Evolutionary conservation across 371 early-diverging fungal species (phyloP).

Genomic region (Mortierella sp.): DNA sequence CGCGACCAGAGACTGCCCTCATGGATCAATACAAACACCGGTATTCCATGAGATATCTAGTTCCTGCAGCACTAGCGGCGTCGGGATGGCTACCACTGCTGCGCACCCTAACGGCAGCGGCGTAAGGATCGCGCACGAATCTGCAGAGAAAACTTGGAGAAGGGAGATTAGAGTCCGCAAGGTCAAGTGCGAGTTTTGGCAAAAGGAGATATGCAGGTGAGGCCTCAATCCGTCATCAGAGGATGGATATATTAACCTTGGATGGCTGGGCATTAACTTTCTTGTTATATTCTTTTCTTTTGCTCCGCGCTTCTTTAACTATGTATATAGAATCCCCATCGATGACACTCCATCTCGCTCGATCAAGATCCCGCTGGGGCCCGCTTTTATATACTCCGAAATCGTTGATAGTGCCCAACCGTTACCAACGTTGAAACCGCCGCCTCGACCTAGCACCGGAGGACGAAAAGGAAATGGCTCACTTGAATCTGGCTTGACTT

Average conservation of each 20-base stretch:
- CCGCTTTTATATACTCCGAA: constrained; percentile 32
- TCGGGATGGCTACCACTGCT: too few relatives aligned
- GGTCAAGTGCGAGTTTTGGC: constrained; percentile 53
- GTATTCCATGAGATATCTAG: too few relatives aligned
- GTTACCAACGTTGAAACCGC: neutral
- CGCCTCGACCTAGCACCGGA: neutral
- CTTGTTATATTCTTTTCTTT: neutral
- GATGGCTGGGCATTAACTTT: too few relatives aligned
- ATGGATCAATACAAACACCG: too few relatives aligned
- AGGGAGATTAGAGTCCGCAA: constrained; percentile 45
- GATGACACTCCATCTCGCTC: constrained; percentile 16
- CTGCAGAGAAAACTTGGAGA: constrained; percentile 13
- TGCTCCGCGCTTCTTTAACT: too few relatives aligned
- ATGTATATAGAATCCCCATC: constrained; percentile 16
- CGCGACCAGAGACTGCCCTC: too few relatives aligned
- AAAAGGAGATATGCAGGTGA: constrained; percentile 47
- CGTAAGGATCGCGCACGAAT: too few relatives aligned
- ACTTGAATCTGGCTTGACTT: neutral
- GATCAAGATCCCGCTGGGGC: constrained; percentile 16
- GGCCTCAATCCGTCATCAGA: neutral
- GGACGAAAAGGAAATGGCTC: constrained; percentile 5
- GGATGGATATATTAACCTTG: neutral
- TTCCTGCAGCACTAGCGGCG: too few relatives aligned
- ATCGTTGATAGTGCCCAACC: too few relatives aligned
- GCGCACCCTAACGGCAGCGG: too few relatives aligned